Conservation (phyloP, 140 eudicot species). For the Anethum foeniculum region DNA sequence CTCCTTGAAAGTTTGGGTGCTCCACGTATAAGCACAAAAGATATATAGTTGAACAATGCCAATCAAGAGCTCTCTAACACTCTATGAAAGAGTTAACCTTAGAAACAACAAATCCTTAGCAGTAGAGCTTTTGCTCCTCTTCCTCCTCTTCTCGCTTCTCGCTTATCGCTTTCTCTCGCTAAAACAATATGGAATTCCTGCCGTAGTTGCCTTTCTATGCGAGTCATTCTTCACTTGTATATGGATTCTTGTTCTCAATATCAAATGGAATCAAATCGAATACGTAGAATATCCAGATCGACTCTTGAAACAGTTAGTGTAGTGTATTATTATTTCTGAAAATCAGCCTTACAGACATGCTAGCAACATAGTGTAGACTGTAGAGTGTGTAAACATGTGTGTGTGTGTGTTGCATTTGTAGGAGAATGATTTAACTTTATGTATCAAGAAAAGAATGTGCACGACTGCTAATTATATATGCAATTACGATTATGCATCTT, state of each 20-base stretch:
- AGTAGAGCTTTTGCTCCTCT: conserved; percentile 39
- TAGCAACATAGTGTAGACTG: not conserved
- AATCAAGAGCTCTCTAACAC: conserved; percentile 18
- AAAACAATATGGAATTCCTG: conserved; percentile 29
- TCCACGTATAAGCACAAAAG: not conserved
- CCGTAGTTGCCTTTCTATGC: conserved; percentile 42
- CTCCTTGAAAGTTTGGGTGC: not conserved
- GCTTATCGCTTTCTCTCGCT: conserved; percentile 27
- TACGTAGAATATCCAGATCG: conserved; percentile 35
- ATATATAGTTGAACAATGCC: not conserved
- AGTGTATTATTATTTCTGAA: not conserved
- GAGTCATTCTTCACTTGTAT: conserved; percentile 46
- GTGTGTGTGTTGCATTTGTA: not conserved
- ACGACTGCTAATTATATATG: not conserved
- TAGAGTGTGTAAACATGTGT: too few species aligned
- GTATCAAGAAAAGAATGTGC: not conserved
- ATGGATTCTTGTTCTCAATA: conserved; percentile 28
- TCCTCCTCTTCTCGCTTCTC: conserved; percentile 39
- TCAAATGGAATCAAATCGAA: conserved; percentile 39
- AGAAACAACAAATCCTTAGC: conserved; percentile 26
- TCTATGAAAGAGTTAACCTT: conserved; percentile 26
- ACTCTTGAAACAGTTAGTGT: conserved; percentile 23
- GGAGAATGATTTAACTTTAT: not conserved
- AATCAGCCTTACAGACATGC: not conserved
- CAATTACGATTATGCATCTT: not conserved